Conservation (phyloP, 768 basidiomycete genomes). For the Serendipita sp. region DNA sequence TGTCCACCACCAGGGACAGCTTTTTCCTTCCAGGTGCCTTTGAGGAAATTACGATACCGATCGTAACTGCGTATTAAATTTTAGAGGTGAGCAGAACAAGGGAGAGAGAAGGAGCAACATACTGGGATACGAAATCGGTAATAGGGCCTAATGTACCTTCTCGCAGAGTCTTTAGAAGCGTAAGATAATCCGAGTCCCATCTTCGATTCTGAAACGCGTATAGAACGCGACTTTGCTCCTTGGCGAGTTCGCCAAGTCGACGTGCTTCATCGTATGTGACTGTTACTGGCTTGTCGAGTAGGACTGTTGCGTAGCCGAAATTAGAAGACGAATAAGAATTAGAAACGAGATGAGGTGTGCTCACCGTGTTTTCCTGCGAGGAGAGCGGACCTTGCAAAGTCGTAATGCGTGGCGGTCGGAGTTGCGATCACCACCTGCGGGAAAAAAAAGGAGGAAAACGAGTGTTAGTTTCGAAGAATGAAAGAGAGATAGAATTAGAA, state of each 20-base stretch:
- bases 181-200: constrained; percentile 65
- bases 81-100: background rate
- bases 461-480: too few species aligned
- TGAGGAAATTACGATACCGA: constrained; percentile 47
- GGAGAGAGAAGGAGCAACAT: constrained; percentile 13
- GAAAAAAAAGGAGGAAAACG: too few species aligned
- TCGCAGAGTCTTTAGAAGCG: constrained; percentile 40
- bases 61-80: constrained; percentile 37
- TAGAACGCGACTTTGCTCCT: constrained; percentile 40
- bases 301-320: constrained; percentile 22
- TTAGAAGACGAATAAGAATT: background rate
- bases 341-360: constrained; percentile 5
- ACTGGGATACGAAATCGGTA: constrained; percentile 65
- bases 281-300: constrained; percentile 68
- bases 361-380: constrained; percentile 62
- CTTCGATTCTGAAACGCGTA: constrained; percentile 63
- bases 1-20: constrained; percentile 44
- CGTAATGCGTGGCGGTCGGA: constrained; percentile 59
- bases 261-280: constrained; percentile 40
- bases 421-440: constrained; percentile 36
- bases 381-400: constrained; percentile 44
- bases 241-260: constrained; percentile 44
- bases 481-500: too few species aligned
- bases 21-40: constrained; percentile 68
- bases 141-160: constrained; percentile 37